These are phyloP conservation scores for Tolypocladium paradoxum DNA, from an alignment of 2,329 filamentous ascomycete species.

Conservation along the genomic window DNA sequence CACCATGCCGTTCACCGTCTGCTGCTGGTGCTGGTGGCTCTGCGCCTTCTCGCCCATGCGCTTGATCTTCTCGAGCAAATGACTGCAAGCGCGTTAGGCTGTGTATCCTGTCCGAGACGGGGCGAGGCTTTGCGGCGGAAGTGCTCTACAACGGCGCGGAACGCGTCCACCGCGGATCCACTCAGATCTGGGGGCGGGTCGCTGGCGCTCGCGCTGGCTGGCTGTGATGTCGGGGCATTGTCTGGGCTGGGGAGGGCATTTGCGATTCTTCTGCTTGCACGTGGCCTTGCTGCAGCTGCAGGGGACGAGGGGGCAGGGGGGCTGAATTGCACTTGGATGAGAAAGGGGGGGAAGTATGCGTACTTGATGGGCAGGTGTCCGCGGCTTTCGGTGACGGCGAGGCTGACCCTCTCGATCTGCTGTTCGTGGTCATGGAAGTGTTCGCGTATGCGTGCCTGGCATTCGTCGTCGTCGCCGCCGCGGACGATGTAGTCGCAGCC, in stretches of 20 bases:
- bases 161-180: conserved; percentile 10
- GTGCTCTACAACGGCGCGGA: conserved; percentile 12
- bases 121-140: conserved; percentile 16
- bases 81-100: conserved; percentile 28
- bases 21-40: conserved; percentile 15
- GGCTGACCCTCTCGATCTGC: conserved; percentile 36
- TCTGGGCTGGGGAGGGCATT: neutral
- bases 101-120: conserved; percentile 15
- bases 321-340: conserved; percentile 19
- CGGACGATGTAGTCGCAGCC: conserved; percentile 56
- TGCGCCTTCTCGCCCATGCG: conserved; percentile 29
- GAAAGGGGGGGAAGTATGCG: conserved; percentile 24
- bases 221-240: neutral
- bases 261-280: neutral
- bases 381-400: conserved; percentile 47
- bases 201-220: neutral
- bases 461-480: conserved; percentile 43
- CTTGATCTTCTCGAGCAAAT: conserved; percentile 46
- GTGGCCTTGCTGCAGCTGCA: neutral
- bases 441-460: conserved; percentile 43
- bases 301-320: conserved; percentile 2
- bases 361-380: conserved; percentile 48
- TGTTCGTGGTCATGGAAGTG: conserved; percentile 52
- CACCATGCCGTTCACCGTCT: conserved; percentile 18
- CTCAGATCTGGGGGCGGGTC: conserved; percentile 5